A percentile compares a stretch with the other conserved stretches of the same genome.
Evolutionary conservation across 1,139 yeast genomes (phyloP).

Genomic region (Zygoascus meyerae): DNA sequence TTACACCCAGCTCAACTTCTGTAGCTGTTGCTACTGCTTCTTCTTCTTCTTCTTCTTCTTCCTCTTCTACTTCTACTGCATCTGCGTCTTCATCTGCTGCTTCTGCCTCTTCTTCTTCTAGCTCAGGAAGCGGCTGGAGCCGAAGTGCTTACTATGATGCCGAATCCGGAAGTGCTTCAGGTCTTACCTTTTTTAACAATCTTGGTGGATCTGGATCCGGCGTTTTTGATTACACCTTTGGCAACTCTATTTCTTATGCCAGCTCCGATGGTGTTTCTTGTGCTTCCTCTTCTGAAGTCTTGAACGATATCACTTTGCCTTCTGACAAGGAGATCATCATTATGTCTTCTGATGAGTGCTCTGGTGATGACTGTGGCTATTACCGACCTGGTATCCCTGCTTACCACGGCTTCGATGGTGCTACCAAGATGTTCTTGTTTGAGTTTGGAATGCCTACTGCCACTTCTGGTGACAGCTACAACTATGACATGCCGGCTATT

Average conservation of each 20-base stretch:
- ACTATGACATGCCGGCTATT: conserved; percentile 90
- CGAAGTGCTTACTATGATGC: conserved; percentile 70
- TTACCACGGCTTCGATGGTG: conserved; percentile 72
- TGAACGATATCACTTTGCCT: conserved; percentile 55
- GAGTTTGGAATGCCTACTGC: conserved; percentile 90
- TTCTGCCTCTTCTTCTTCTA: conserved; percentile 20
- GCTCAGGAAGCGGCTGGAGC: conserved; percentile 53
- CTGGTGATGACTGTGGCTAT: conserved; percentile 69
- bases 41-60: conserved; percentile 15
- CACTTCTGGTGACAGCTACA: conserved; percentile 24
- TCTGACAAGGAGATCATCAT: conserved; percentile 76
- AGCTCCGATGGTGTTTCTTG: conserved; percentile 64
- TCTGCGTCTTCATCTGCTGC: conserved; percentile 20
- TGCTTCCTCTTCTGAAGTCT: conserved; percentile 56
- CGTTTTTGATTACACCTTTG: conserved; percentile 76
- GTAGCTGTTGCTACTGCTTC: conserved; percentile 24
- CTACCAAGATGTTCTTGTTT: conserved; percentile 75
- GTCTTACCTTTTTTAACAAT: conserved; percentile 77
- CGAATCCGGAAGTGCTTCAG: conserved; percentile 49
- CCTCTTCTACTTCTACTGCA: conserved; percentile 19
- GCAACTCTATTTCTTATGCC: conserved; percentile 80
- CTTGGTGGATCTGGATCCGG: conserved; percentile 76
- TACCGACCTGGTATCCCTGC: conserved; percentile 85
- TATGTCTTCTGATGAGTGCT: conserved; percentile 65
- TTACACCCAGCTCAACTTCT: conserved; percentile 20